phyloP scores from a whole-genome alignment of 768 basidiomycete species.

The Leccinum fibrillosum region DNA sequence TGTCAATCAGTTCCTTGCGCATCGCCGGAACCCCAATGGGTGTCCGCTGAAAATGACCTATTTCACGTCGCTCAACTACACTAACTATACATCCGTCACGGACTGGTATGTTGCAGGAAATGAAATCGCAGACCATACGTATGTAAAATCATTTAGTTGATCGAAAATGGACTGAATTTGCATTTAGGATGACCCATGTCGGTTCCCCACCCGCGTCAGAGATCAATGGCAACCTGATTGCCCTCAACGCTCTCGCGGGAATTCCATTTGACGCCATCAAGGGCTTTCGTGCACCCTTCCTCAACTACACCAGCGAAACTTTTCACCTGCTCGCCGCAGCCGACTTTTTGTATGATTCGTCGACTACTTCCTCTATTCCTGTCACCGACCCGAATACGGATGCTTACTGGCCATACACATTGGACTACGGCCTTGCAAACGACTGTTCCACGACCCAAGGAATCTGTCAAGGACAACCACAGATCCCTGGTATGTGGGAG shows the following conservation, averaged over 20 bases:
- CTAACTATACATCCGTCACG: slow-evolving; percentile 5
- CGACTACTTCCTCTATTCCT: slow-evolving; percentile 1
- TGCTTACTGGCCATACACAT: slow-evolving; percentile 6
- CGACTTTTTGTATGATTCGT: not conserved
- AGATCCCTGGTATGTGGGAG: not conserved
- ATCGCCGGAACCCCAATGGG: not conserved
- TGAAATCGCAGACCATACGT: slow-evolving; percentile 7
- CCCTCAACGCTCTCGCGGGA: not conserved
- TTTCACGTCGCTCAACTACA: slow-evolving; percentile 6
- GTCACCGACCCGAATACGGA: slow-evolving; percentile 1
- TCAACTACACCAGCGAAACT: not conserved
- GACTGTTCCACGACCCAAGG: not conserved
- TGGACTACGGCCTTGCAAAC: slow-evolving; percentile 5
- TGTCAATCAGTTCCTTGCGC: slow-evolving; percentile 1
- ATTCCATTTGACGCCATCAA: not conserved
- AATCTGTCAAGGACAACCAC: not conserved
- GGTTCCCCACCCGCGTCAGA: not conserved
- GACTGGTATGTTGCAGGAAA: slow-evolving; percentile 7
- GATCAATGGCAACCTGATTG: slow-evolving; percentile 2
- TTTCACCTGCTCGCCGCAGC: not conserved
- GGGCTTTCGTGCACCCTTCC: slow-evolving; percentile 1
- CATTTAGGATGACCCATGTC: slow-evolving; percentile 1
- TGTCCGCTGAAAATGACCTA: slow-evolving; percentile 1
- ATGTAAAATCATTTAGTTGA: not conserved
- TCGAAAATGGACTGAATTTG: not conserved